Conservation (phyloP, 2,329 filamentous ascomycete species). For the Arthroderma sp. region DNA sequence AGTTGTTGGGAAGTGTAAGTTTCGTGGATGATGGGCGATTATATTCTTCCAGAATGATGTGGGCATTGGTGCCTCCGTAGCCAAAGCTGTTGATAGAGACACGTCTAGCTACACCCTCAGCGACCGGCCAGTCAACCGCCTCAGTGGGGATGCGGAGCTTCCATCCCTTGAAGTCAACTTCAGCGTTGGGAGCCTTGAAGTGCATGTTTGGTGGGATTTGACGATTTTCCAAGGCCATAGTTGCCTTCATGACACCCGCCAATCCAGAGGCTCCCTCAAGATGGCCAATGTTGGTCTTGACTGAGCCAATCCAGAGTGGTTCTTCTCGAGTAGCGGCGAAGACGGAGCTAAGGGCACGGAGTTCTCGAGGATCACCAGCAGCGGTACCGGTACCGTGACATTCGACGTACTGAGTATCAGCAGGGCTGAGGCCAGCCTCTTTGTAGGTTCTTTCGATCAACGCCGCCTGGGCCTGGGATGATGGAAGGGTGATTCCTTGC, state of each 20-base stretch:
- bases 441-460: conserved; percentile 20
- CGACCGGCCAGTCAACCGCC: conserved; percentile 4
- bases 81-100: conserved; percentile 18
- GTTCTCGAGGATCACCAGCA: conserved; percentile 20
- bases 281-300: conserved; percentile 23
- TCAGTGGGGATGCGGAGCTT: conserved; percentile 17
- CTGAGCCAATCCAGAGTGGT: conserved; percentile 17
- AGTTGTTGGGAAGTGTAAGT: background rate
- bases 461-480: conserved; percentile 21
- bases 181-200: conserved; percentile 15
- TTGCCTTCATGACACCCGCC: conserved; percentile 19
- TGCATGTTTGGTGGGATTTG: conserved; percentile 22
- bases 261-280: conserved; percentile 20
- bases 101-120: conserved; percentile 8
- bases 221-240: conserved; percentile 18
- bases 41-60: conserved; percentile 13
- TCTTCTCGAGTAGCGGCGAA: conserved; percentile 10
- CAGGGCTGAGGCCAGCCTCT: conserved; percentile 22
- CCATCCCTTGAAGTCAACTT: conserved; percentile 11
- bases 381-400: conserved; percentile 32
- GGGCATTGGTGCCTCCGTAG: conserved; percentile 13
- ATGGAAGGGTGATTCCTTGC: conserved; percentile 30
- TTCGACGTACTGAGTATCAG: conserved; percentile 26
- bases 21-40: background rate
- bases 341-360: conserved; percentile 11